Evolutionary conservation across 331 rosid genomes (phyloP).

Genomic region (Erythrophleum ivorense): DNA sequence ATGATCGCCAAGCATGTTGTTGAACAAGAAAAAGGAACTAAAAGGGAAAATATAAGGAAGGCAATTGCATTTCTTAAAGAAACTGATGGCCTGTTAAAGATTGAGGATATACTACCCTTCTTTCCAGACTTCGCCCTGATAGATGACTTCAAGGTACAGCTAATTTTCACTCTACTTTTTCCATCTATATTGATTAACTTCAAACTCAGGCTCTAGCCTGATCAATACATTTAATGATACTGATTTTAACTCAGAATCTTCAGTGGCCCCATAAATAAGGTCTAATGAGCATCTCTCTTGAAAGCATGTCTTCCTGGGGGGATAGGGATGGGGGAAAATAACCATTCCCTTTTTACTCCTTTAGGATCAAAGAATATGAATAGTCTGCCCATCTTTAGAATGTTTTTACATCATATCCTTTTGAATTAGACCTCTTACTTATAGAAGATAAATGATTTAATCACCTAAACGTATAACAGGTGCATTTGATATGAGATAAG

Average conservation of each 20-base stretch:
- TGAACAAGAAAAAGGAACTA: conserved; percentile 94
- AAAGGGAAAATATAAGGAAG: conserved; percentile 96
- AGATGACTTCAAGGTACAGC: conserved; percentile 90
- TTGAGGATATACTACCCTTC: conserved; percentile 95
- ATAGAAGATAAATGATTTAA: background rate
- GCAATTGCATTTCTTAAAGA: conserved; percentile 99
- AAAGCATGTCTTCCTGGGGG: background rate
- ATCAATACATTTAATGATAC: background rate
- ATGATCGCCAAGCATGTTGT: conserved; percentile 98
- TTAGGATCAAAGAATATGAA: background rate
- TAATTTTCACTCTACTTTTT: conserved; percentile 30
- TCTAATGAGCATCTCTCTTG: conserved; percentile 1
- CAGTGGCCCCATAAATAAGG: background rate
- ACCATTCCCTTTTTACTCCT: background rate
- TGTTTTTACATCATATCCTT: background rate
- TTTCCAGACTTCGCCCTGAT: conserved; percentile 96
- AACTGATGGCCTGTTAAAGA: conserved; percentile 95
- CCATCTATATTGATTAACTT: conserved; percentile 25
- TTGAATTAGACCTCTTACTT: background rate
- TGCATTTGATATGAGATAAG: background rate
- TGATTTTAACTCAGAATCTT: background rate
- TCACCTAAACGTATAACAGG: background rate
- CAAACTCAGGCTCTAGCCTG: conserved; percentile 1
- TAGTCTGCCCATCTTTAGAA: background rate
- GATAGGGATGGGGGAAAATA: background rate